Conservation (phyloP, 2,329 filamentous ascomycete species). For the Fusarium tupiense region DNA sequence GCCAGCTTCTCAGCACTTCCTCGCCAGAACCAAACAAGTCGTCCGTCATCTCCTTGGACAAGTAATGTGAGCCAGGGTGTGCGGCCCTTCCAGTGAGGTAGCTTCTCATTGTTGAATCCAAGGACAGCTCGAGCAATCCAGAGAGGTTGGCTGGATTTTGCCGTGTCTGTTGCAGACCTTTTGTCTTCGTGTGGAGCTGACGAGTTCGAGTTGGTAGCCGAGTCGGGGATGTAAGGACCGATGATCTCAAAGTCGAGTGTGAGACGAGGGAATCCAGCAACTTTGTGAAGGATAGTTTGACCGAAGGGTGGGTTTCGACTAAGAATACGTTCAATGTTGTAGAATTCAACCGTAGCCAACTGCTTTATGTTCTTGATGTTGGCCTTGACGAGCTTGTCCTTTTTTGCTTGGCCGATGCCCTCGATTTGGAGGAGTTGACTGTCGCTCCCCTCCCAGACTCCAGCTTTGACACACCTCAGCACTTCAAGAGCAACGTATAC, state of each 20-base stretch:
- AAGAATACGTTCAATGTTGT: slow-evolving; percentile 79
- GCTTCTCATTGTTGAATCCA: slow-evolving; percentile 73
- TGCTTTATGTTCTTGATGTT: slow-evolving; percentile 76
- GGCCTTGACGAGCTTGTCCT: slow-evolving; percentile 77
- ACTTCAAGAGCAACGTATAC: slow-evolving; percentile 79
- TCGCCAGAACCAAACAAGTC: slow-evolving; percentile 73
- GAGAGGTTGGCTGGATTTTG: not conserved
- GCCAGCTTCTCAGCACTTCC: slow-evolving; percentile 72
- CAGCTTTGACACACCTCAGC: slow-evolving; percentile 77
- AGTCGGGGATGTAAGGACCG: slow-evolving; percentile 4
- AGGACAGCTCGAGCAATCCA: slow-evolving; percentile 70
- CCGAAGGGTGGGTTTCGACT: slow-evolving; percentile 88
- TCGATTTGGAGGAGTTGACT: slow-evolving; percentile 86
- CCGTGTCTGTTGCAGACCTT: not conserved
- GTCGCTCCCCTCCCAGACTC: slow-evolving; percentile 82
- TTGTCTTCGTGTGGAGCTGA: not conserved
- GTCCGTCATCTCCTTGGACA: slow-evolving; percentile 64
- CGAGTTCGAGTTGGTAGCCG: not conserved
- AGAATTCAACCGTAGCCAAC: slow-evolving; percentile 73
- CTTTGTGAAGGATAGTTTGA: slow-evolving; percentile 69
- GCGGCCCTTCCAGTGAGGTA: slow-evolving; percentile 70
- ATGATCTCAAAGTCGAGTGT: slow-evolving; percentile 52
- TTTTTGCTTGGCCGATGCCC: slow-evolving; percentile 77
- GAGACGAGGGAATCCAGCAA: slow-evolving; percentile 75
- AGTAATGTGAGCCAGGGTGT: slow-evolving; percentile 78